Evolutionary conservation across 1,284 basidiomycete genomes (phyloP).

Genomic region (Apiotrichum gracile): DNA sequence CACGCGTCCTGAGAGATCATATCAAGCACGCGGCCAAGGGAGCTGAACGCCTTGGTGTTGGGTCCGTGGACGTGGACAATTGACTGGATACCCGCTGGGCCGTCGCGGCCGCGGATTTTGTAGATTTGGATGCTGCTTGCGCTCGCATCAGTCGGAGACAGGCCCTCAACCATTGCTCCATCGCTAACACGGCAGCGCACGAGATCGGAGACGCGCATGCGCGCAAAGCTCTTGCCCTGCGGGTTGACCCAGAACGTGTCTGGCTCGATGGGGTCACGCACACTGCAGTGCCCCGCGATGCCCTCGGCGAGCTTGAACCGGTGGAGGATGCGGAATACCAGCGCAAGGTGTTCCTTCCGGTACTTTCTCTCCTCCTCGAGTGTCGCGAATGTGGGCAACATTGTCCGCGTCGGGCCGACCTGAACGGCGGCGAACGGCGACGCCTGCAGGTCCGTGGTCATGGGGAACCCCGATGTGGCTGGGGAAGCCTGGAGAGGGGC

Average conservation of each 20-base stretch:
- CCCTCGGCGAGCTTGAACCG: conserved; percentile 34
- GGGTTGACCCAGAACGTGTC: conserved; percentile 43
- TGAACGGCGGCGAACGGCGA: conserved; percentile 34
- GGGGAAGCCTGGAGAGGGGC: conserved; percentile 3
- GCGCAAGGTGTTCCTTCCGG: conserved; percentile 39
- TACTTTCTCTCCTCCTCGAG: conserved; percentile 32
- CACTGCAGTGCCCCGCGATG: conserved; percentile 38
- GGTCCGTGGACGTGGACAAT: conserved; percentile 42
- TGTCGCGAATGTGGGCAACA: conserved; percentile 28
- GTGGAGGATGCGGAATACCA: conserved; percentile 36
- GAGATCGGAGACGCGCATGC: conserved; percentile 34
- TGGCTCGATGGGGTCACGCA: conserved; percentile 38
- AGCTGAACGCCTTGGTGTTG: conserved; percentile 34
- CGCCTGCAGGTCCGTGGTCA: conserved; percentile 22
- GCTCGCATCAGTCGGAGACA: conserved; percentile 31
- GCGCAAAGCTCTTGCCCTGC: conserved; percentile 34
- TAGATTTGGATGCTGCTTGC: conserved; percentile 39
- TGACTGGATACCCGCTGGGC: conserved; percentile 28
- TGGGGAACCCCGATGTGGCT: conserved; percentile 22
- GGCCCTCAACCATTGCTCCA: conserved; percentile 31
- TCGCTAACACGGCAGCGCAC: conserved; percentile 27
- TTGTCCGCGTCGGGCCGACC: conserved; percentile 28
- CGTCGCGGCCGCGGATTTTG: conserved; percentile 24
- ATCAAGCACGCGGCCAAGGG: conserved; percentile 31
- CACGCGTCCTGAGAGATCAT: conserved; percentile 43